A percentile compares a stretch with the other conserved stretches of the same genome.
Evolutionary conservation across 257 asterid genomes (phyloP).

Genomic region (Nicotiana benthamiana): DNA sequence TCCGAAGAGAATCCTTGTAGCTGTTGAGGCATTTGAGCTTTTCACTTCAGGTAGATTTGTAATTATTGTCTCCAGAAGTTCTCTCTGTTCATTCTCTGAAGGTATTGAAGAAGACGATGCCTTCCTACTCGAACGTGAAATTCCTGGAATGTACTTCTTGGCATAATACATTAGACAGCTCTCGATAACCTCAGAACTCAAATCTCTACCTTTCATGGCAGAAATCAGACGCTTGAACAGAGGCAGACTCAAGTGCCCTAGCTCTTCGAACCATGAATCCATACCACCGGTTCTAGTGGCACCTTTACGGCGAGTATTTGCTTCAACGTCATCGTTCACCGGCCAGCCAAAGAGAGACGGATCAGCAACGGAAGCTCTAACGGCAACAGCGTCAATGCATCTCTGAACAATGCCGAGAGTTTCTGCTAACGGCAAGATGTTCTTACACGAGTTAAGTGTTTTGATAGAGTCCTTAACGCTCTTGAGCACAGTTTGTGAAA

Average conservation of each 20-base stretch:
- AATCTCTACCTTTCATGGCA: conserved; percentile 53
- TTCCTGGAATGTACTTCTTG: conserved; percentile 70
- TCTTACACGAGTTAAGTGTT: conserved; percentile 50
- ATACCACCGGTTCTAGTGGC: conserved; percentile 18
- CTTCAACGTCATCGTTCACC: conserved; percentile 48
- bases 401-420: conserved; percentile 54
- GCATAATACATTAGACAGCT: conserved; percentile 75
- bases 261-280: conserved; percentile 75
- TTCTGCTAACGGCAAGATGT: conserved; percentile 57
- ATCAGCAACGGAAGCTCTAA: conserved; percentile 61
- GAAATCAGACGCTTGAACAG: conserved; percentile 55
- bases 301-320: conserved; percentile 23
- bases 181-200: conserved; percentile 69
- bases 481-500: conserved; percentile 47
- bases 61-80: conserved; percentile 63
- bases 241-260: conserved; percentile 44
- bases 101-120: conserved; percentile 46
- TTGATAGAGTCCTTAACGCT: conserved; percentile 44
- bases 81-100: conserved; percentile 77
- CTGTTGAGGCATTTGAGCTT: conserved; percentile 29
- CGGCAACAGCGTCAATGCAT: conserved; percentile 61
- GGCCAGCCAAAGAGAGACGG: conserved; percentile 96
- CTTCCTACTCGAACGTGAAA: conserved; percentile 59
- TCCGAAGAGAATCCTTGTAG: conserved; percentile 63
- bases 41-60: conserved; percentile 54